Evolutionary conservation across 1,284 basidiomycete genomes (phyloP).

Genomic region (Sporisorium scitamineum): DNA sequence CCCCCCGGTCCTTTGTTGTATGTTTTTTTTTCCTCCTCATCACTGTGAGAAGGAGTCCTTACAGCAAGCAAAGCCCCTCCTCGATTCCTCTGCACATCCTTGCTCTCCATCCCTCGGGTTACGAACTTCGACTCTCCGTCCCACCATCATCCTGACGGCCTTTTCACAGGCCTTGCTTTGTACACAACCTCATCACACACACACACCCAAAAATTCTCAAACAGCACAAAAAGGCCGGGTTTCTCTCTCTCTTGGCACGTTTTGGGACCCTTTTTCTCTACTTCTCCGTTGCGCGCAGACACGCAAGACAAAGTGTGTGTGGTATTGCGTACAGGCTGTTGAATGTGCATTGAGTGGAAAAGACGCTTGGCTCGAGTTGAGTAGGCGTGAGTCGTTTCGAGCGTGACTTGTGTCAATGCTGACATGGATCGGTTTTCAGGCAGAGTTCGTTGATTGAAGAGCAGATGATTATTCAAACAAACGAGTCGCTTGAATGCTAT

Average conservation of each 20-base stretch:
- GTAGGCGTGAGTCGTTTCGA: too few relatives aligned
- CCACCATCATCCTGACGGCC: conserved; percentile 12
- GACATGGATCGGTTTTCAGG: too few relatives aligned
- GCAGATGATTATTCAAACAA: background rate
- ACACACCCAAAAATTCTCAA: conserved; percentile 25
- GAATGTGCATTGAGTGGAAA: too few relatives aligned
- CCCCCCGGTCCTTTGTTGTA: conserved; percentile 46
- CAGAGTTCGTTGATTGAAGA: too few relatives aligned
- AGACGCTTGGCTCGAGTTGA: too few relatives aligned
- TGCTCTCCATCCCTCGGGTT: background rate
- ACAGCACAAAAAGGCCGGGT: conserved; percentile 45
- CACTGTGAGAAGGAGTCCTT: background rate
- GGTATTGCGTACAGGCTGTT: too few relatives aligned
- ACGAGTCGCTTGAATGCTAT: too few relatives aligned
- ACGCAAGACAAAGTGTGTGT: too few relatives aligned
- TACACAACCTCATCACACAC: conserved; percentile 25
- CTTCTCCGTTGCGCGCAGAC: background rate
- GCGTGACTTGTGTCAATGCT: too few relatives aligned
- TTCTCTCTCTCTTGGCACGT: conserved; percentile 34
- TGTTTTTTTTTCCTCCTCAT: conserved; percentile 4
- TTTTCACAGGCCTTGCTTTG: conserved; percentile 13
- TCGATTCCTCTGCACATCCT: conserved; percentile 5
- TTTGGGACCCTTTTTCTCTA: conserved; percentile 30
- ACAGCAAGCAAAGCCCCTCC: background rate
- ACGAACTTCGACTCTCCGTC: background rate